These are phyloP conservation scores for Hamigera avellanea DNA, from an alignment of 495 filamentous ascomycete species.

Conservation along the genomic window DNA sequence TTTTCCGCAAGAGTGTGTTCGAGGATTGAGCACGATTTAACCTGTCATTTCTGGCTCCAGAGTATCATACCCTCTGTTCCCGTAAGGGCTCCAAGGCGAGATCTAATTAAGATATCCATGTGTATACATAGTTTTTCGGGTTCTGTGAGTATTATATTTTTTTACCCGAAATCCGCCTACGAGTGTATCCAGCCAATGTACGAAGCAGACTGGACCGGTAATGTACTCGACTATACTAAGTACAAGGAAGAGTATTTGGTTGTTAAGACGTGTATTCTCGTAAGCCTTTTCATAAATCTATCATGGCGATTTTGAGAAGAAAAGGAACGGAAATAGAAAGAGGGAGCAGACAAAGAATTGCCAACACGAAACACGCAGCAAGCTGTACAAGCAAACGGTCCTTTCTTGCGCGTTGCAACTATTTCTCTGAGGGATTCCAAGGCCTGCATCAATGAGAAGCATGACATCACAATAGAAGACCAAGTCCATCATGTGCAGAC, in stretches of 20 bases:
- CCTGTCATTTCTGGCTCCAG: constrained; percentile 15
- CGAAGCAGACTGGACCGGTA: no score
- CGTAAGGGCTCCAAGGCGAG: no score
- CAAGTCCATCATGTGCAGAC: constrained; percentile 4
- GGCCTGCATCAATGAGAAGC: constrained; percentile 13
- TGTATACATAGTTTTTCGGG: no score
- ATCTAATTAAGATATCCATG: no score
- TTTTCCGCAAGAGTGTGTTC: constrained; percentile 78
- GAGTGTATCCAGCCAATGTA: no score
- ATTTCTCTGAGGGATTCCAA: constrained; percentile 19
- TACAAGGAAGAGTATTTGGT: no score
- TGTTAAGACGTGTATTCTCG: constrained; percentile 20
- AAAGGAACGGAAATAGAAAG: constrained; percentile 25
- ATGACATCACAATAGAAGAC: constrained; percentile 5
- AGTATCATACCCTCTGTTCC: constrained; percentile 22
- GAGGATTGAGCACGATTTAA: constrained; percentile 21
- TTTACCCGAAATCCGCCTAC: no score
- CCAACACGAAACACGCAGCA: constrained; percentile 19
- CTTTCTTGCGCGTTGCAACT: constrained; percentile 22
- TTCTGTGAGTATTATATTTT: no score
- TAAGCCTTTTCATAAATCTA: constrained; percentile 34
- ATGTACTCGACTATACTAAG: no score
- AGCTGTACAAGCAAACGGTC: constrained; percentile 18
- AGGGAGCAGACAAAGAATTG: constrained; percentile 26
- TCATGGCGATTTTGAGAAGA: constrained; percentile 17